phyloP scores from a whole-genome alignment of 1,284 basidiomycete species.

The Peniophora sp. region DNA sequence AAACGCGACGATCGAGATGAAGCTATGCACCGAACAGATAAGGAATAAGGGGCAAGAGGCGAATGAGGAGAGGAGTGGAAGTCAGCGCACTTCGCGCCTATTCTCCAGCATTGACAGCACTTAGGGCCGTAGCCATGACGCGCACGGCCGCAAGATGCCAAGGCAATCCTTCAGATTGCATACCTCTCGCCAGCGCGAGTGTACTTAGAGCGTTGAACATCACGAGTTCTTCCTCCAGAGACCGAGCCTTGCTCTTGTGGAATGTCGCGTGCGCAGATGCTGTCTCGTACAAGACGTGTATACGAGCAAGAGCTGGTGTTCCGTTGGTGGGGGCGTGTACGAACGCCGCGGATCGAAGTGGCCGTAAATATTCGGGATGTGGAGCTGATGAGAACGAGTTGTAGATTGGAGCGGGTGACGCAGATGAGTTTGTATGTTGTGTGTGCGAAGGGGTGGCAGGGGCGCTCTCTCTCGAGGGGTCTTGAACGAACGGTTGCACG shows the following conservation, averaged over 20 bases:
- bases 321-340: constrained; percentile 41
- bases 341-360: constrained; percentile 48
- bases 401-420: no score
- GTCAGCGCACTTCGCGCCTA: no score
- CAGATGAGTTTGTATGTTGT: no score
- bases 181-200: constrained; percentile 39
- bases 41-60: no score
- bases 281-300: constrained; percentile 49
- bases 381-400: constrained; percentile 14
- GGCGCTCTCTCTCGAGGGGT: no score
- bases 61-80: no score
- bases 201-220: constrained; percentile 63
- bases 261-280: constrained; percentile 32
- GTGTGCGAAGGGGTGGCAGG: no score
- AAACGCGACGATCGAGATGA: no score
- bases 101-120: constrained; percentile 6
- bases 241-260: constrained; percentile 26
- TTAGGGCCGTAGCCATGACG: constrained; percentile 39
- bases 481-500: no score
- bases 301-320: constrained; percentile 43
- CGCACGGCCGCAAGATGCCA: constrained; percentile 64
- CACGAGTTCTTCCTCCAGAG: constrained; percentile 50
- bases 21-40: no score
- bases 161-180: constrained; percentile 48
- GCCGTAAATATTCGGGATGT: constrained; percentile 40